Evolutionary conservation across 768 basidiomycete genomes (phyloP).

Genomic region (Lactifluus rugatus): DNA sequence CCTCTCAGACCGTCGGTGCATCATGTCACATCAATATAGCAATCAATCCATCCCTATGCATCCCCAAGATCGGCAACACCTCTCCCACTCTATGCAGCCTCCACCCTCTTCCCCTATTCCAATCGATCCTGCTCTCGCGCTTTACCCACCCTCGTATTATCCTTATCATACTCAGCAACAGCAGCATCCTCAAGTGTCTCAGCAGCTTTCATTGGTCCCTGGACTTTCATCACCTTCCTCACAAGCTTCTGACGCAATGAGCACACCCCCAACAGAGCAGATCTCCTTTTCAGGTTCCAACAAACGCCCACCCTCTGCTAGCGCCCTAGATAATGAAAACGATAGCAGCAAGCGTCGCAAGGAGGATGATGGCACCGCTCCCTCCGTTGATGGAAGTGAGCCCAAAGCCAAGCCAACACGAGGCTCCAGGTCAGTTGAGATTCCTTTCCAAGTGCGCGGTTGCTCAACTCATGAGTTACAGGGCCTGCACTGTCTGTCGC

Average conservation of each 20-base stretch:
- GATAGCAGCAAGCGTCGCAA: conserved; percentile 34
- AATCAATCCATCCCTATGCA: conserved; percentile 32
- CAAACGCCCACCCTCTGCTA: conserved; percentile 27
- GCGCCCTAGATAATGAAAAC: conserved; percentile 40
- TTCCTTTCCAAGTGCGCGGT: neutral
- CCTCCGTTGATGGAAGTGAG: conserved; percentile 47
- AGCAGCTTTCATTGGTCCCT: conserved; percentile 41
- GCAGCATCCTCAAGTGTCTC: conserved; percentile 40
- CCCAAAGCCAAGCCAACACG: conserved; percentile 74
- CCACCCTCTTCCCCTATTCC: conserved; percentile 53
- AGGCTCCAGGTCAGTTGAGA: conserved; percentile 55
- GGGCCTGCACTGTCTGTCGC: conserved; percentile 87
- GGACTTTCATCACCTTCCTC: conserved; percentile 73
- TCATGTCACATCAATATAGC: conserved; percentile 26
- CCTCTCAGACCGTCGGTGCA: conserved; percentile 21
- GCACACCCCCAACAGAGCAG: conserved; percentile 60
- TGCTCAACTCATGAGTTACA: conserved; percentile 27
- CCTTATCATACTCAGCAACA: conserved; percentile 34
- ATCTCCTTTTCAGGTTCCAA: conserved; percentile 35
- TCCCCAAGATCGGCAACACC: conserved; percentile 27
- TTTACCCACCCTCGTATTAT: conserved; percentile 54
- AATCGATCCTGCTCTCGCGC: conserved; percentile 65
- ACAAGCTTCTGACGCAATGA: conserved; percentile 66
- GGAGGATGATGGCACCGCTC: conserved; percentile 42
- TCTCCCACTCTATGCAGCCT: conserved; percentile 37